Conservation (phyloP, 176 grass and related monocot species). For the Chloris gayana region DNA sequence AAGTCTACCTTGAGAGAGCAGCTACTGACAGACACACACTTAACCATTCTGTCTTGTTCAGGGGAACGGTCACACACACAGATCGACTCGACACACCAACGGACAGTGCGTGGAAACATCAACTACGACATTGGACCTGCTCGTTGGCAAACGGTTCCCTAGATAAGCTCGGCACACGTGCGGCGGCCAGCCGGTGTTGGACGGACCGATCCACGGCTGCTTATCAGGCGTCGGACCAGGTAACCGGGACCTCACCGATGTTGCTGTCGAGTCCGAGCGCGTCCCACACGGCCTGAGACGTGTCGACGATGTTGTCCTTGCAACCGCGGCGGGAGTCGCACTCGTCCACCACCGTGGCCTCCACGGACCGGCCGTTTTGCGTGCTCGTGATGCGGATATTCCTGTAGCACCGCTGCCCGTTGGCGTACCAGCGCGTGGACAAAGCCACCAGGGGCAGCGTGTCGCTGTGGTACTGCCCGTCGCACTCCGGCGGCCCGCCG, state of each 20-base stretch:
- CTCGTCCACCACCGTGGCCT: constrained; percentile 37
- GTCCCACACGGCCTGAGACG: constrained; percentile 37
- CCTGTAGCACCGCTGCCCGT: constrained; percentile 33
- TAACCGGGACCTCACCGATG: constrained; percentile 9
- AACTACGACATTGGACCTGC: too few species aligned
- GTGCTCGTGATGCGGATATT: constrained; percentile 23
- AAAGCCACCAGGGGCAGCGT: constrained; percentile 27
- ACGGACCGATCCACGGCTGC: background rate
- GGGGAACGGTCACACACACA: too few species aligned
- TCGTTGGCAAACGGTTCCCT: too few species aligned
- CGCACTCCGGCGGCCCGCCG: constrained; percentile 24
- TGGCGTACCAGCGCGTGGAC: constrained; percentile 35
- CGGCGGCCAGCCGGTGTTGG: too few species aligned
- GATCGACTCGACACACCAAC: too few species aligned
- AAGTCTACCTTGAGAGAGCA: too few species aligned
- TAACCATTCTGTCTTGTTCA: too few species aligned
- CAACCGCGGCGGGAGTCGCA: constrained; percentile 32
- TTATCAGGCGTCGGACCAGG: constrained; percentile 33
- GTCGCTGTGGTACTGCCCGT: constrained; percentile 31
- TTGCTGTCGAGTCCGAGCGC: constrained; percentile 35
- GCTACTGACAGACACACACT: too few species aligned
- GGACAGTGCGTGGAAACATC: too few species aligned
- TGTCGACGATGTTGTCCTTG: constrained; percentile 42
- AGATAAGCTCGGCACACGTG: too few species aligned
- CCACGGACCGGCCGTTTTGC: background rate